Percentiles rank a stretch among this genome's conserved stretches.
Conservation (phyloP, 192 early-diverging fungal genomes). For the Entrophospora sp. region DNA sequence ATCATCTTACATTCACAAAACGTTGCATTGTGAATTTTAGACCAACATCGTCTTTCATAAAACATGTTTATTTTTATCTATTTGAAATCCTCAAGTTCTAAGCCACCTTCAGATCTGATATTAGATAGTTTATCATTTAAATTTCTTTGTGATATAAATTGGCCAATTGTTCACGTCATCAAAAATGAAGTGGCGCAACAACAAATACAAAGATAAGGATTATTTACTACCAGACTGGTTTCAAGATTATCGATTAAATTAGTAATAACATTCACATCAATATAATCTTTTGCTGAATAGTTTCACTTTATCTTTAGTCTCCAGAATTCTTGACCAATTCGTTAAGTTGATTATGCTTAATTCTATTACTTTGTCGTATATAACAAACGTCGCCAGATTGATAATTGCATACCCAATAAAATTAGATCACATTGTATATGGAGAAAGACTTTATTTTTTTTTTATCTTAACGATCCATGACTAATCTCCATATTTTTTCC, state of each 20-base stretch:
- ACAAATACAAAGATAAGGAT: not conserved
- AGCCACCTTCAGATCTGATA: not conserved
- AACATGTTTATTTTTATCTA: no score
- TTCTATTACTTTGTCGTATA: constrained; percentile 10
- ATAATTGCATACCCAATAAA: not conserved
- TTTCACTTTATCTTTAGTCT: constrained; percentile 11
- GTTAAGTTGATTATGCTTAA: constrained; percentile 9
- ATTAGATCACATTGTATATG: not conserved
- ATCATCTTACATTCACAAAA: no score
- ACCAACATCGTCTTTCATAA: no score
- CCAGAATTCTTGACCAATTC: constrained; percentile 11
- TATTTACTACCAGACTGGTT: not conserved
- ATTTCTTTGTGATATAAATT: constrained; percentile 7
- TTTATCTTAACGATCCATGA: not conserved
- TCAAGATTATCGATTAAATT: constrained; percentile 6
- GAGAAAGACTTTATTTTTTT: constrained; percentile 6
- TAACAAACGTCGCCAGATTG: not conserved
- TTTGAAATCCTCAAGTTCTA: no score
- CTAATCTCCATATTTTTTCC: not conserved
- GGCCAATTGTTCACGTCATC: no score
- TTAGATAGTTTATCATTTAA: constrained; percentile 1
- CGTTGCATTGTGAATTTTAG: no score
- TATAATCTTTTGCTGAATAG: constrained; percentile 9
- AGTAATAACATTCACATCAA: constrained; percentile 9
- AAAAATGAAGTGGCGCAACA: not conserved